phyloP scores from a whole-genome alignment of 176 grass and related monocot species.

The sorghum (Sorghum bicolor) region Sorghum_bicolor_NCBIv3 NC_012873.2:55603001-55603500 shows the following conservation, averaged over 20 bases:
- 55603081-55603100: slow-evolving; percentile 71
- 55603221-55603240: not conserved
- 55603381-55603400: slow-evolving; percentile 59
- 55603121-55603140: slow-evolving; percentile 80
- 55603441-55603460: slow-evolving; percentile 57
- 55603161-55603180: not conserved
- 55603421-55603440: slow-evolving; percentile 66
- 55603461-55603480: slow-evolving; percentile 39
- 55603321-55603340: slow-evolving; percentile 76
- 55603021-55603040: not conserved
- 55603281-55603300: not conserved
- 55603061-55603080: slow-evolving; percentile 9
- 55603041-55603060: not conserved
- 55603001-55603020: slow-evolving; percentile 28
- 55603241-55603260: not conserved
- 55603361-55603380: slow-evolving; percentile 93
- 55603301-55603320: slow-evolving; percentile 17
- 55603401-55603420: slow-evolving; percentile 96
- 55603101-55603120: slow-evolving; percentile 69
- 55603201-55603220: not conserved
- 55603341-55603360: slow-evolving; percentile 88
- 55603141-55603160: slow-evolving; percentile 10
- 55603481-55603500: slow-evolving; percentile 43
- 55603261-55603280: not conserved
- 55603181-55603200: not conserved